These are phyloP conservation scores for Jacaranda mimosifolia DNA, from an alignment of 257 asterid species.

Conservation along the genomic window DNA sequence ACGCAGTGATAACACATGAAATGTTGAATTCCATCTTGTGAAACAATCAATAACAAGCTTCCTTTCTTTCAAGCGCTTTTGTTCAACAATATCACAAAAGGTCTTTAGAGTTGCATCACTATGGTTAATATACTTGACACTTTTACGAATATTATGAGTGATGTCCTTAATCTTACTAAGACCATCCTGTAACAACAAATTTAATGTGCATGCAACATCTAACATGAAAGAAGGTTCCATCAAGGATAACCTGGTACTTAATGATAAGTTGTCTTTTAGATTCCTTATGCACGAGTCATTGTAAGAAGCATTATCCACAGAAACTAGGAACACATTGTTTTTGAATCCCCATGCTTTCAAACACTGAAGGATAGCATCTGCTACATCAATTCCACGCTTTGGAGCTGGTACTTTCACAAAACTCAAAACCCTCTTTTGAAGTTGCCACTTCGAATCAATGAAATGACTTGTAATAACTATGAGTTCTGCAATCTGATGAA, in stretches of 20 bases:
- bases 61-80: neutral
- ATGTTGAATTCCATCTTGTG: neutral
- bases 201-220: neutral
- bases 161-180: neutral
- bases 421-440: neutral
- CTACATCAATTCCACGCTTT: neutral
- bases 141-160: neutral
- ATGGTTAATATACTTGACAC: neutral
- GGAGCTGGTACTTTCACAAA: conserved; percentile 6
- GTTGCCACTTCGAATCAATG: neutral
- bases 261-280: neutral
- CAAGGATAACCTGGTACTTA: neutral
- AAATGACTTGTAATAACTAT: neutral
- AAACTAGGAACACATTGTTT: no score
- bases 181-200: neutral
- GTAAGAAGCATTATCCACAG: no score
- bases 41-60: no score
- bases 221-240: neutral
- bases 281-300: no score
- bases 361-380: no score
- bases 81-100: neutral
- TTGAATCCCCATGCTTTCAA: no score
- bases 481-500: neutral
- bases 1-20: neutral
- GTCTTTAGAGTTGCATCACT: neutral